These are phyloP conservation scores for Scolecobasidium constrictum DNA, from an alignment of 2,329 filamentous ascomycete genomes.

Conservation along the genomic window DNA sequence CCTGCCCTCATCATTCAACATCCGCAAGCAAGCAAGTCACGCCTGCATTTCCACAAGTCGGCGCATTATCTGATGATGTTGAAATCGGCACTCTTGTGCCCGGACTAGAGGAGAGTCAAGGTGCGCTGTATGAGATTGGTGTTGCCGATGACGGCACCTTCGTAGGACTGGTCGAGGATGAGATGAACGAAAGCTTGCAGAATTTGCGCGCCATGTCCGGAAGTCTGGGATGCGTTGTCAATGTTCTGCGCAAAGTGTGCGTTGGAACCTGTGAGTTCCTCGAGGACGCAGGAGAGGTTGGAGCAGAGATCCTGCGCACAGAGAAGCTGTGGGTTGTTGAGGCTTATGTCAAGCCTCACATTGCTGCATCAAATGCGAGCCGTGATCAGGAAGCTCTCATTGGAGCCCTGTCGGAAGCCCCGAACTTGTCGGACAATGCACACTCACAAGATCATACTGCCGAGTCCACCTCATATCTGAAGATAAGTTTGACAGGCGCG, in stretches of 20 bases:
- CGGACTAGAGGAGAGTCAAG: constrained; percentile 83
- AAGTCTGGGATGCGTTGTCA: constrained; percentile 76
- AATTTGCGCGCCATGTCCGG: constrained; percentile 86
- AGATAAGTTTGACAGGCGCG: constrained; percentile 77
- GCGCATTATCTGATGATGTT: constrained; percentile 44
- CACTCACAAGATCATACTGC: constrained; percentile 6
- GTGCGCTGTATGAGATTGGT: constrained; percentile 91
- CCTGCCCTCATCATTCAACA: constrained; percentile 68
- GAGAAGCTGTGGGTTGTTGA: constrained; percentile 75
- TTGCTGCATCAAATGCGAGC: constrained; percentile 28
- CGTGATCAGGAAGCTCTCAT: constrained; percentile 5
- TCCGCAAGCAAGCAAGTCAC: constrained; percentile 65
- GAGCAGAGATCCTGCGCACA: constrained; percentile 26
- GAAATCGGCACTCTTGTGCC: constrained; percentile 48
- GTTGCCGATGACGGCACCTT: constrained; percentile 91
- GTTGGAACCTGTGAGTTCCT: constrained; percentile 78
- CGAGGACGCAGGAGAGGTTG: constrained; percentile 26
- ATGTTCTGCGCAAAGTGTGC: constrained; percentile 68
- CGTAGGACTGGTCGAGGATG: constrained; percentile 77
- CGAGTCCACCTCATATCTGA: constrained; percentile 50
- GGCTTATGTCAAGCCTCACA: constrained; percentile 69
- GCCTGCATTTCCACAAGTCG: constrained; percentile 59
- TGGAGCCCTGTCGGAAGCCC: background rate
- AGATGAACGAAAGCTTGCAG: constrained; percentile 80
- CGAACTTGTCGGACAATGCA: background rate